These are phyloP conservation scores for Trichoderma endophyticum DNA, from an alignment of 2,329 filamentous ascomycete genomes.

Conservation along the genomic window DNA sequence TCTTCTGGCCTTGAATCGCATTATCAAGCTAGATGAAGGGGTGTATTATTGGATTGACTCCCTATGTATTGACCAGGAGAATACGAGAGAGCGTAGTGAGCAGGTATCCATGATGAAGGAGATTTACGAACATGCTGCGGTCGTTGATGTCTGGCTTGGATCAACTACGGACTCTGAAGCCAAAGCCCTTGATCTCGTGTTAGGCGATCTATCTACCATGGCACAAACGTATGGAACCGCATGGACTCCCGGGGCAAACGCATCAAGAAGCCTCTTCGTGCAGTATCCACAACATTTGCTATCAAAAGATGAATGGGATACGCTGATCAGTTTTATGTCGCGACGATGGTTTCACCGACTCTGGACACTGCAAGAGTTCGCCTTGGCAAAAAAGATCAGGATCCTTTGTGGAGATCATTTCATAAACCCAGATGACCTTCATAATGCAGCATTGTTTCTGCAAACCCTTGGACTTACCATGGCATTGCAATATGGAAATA, in stretches of 20 bases:
- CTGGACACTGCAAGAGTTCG: neutral
- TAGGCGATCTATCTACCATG: neutral
- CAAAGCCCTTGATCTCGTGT: neutral
- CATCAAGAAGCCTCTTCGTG: neutral
- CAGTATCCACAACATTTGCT: neutral
- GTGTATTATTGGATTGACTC: neutral
- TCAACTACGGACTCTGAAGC: neutral
- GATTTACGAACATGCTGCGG: neutral
- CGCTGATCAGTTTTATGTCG: neutral
- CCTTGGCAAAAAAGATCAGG: neutral
- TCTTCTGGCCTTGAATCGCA: neutral
- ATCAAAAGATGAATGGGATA: neutral
- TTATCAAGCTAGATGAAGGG: neutral
- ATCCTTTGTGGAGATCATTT: neutral
- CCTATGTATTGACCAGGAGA: neutral
- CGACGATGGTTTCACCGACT: neutral
- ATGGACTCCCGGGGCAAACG: neutral
- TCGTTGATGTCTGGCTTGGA: neutral
- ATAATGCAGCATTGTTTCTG: neutral
- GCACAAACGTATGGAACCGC: neutral
- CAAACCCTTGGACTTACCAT: neutral
- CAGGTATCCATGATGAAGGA: neutral
- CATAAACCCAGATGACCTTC: neutral
- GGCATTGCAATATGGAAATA: neutral
- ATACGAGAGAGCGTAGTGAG: neutral